Percentiles rank a stretch among this genome's conserved stretches.
Evolutionary conservation across 2,329 filamentous ascomycete genomes (phyloP).

Genomic region (Colletotrichum shisoi): DNA sequence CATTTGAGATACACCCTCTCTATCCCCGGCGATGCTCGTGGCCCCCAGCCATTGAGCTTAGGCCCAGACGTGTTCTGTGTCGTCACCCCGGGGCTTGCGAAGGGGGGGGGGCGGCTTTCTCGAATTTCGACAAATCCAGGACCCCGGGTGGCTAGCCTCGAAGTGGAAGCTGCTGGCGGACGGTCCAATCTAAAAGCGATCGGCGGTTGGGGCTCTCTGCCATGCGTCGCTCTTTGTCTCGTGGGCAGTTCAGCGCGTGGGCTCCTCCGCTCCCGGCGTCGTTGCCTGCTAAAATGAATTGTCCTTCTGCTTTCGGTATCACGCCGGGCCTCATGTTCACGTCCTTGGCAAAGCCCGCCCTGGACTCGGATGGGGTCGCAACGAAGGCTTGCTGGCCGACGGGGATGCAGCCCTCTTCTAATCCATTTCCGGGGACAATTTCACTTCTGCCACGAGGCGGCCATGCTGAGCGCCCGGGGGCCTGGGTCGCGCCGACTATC

Average conservation of each 20-base stretch:
- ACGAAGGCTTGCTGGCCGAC: conserved; percentile 27
- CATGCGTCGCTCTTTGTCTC: conserved; percentile 18
- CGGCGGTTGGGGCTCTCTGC: conserved; percentile 9
- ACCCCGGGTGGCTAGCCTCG: conserved; percentile 6
- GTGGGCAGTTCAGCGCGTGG: background rate
- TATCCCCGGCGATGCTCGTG: conserved; percentile 14
- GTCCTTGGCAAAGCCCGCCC: background rate
- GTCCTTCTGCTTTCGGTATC: conserved; percentile 12
- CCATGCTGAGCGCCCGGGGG: conserved; percentile 31
- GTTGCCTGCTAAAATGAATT: background rate
- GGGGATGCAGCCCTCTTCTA: conserved; percentile 15
- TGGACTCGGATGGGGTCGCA: background rate
- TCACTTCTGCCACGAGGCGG: conserved; percentile 33
- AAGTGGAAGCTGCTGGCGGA: conserved; percentile 16
- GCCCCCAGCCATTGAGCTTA: conserved; percentile 23
- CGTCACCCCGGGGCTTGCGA: conserved; percentile 6
- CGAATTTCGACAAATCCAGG: conserved; percentile 16
- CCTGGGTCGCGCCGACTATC: conserved; percentile 9
- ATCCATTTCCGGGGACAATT: conserved; percentile 17
- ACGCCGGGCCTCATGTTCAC: conserved; percentile 11
- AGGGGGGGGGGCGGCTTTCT: conserved; percentile 16
- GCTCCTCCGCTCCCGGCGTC: conserved; percentile 25
- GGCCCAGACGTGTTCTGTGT: conserved; percentile 14
- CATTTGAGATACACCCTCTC: background rate
- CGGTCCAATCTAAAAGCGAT: conserved; percentile 3